A percentile compares a stretch with the other conserved stretches of the same genome.
phyloP scores from a whole-genome alignment of 1,284 basidiomycete species.

The Pascua guehoae region DNA sequence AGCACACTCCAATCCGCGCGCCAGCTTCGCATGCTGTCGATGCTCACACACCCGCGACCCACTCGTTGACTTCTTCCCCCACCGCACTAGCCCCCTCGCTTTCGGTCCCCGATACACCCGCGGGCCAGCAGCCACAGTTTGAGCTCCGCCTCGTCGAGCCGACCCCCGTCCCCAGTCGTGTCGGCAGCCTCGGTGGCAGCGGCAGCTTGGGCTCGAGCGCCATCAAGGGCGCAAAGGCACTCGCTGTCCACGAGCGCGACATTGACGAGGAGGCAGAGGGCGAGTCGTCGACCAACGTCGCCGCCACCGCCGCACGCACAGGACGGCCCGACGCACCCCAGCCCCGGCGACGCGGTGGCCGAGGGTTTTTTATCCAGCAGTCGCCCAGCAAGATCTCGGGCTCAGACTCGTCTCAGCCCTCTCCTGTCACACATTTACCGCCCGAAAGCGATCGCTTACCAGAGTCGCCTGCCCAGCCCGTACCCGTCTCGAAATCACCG shows the following conservation, averaged over 20 bases:
- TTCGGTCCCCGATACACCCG: slow-evolving; percentile 28
- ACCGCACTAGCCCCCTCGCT: not conserved
- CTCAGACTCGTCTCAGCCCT: slow-evolving; percentile 30
- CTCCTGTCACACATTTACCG: no score
- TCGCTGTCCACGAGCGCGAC: slow-evolving; percentile 13
- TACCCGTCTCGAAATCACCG: not conserved
- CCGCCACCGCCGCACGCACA: slow-evolving; percentile 1
- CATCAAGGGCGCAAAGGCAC: not conserved
- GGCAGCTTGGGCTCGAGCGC: not conserved
- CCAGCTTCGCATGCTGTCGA: not conserved
- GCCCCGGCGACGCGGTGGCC: slow-evolving; percentile 3
- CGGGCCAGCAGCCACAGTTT: slow-evolving; percentile 23
- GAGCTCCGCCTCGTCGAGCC: slow-evolving; percentile 46
- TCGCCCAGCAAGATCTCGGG: slow-evolving; percentile 22
- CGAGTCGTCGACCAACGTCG: not conserved
- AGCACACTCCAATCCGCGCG: not conserved
- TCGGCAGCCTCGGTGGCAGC: slow-evolving; percentile 36
- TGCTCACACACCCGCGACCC: not conserved
- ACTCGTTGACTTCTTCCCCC: not conserved
- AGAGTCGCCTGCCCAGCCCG: not conserved
- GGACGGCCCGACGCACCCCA: not conserved
- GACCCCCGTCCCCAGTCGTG: slow-evolving; percentile 42
- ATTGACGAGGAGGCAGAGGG: slow-evolving; percentile 16
- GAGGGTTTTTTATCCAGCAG: slow-evolving; percentile 18
- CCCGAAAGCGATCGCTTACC: no score